Evolutionary conservation across 345 rosid genomes (phyloP).

Genomic region (Melaleuca quinquenervia): DNA sequence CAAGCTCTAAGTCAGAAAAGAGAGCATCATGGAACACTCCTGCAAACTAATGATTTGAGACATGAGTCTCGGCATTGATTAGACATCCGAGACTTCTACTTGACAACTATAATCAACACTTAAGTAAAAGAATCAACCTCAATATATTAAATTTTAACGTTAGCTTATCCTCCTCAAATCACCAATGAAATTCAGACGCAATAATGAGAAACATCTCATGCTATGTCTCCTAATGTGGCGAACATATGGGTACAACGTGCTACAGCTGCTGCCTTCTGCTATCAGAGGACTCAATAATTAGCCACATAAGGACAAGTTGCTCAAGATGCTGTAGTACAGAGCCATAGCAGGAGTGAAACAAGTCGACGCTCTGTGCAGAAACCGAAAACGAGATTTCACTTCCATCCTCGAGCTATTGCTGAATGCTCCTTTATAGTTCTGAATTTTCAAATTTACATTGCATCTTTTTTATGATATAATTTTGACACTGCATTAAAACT

Average conservation of each 20-base stretch:
- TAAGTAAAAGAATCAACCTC: background rate
- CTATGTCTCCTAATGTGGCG: background rate
- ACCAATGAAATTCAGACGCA: background rate
- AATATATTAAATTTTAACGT: background rate
- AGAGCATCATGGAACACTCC: background rate
- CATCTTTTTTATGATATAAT: background rate
- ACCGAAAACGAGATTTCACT: background rate
- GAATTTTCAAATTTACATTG: background rate
- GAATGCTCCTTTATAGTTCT: background rate
- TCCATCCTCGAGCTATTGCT: background rate
- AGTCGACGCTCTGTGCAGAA: background rate
- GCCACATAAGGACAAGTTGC: background rate
- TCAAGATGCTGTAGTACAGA: background rate
- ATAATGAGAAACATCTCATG: background rate
- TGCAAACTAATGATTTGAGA: background rate
- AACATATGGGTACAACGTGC: background rate
- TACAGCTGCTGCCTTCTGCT: background rate
- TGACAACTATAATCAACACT: background rate
- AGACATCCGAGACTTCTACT: background rate
- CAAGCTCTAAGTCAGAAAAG: background rate
- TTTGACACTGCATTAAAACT: too few relatives aligned
- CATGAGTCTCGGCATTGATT: background rate
- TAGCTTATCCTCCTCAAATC: background rate
- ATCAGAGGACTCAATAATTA: background rate
- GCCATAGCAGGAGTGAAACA: background rate